Conservation (phyloP, 1,139 yeast genomes). For the Blastobotrys illinoisensis region DNA sequence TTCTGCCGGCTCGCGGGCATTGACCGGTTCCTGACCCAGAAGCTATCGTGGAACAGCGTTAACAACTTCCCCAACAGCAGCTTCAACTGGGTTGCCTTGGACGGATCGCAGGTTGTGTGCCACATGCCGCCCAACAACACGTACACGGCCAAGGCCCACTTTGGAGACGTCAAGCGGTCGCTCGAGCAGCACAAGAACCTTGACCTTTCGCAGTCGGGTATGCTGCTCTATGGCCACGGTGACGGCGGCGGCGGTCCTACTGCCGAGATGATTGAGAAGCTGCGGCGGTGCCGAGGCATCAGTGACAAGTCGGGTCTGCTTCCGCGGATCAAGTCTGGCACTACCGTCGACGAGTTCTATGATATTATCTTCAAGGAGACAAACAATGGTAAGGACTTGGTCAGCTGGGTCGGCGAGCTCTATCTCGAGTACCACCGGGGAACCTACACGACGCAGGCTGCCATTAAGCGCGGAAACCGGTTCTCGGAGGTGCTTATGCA, state of each 20-base stretch:
- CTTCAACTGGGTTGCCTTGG: slow-evolving; percentile 92
- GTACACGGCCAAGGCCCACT: slow-evolving; percentile 86
- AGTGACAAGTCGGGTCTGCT: slow-evolving; percentile 71
- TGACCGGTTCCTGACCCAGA: slow-evolving; percentile 82
- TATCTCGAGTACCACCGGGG: slow-evolving; percentile 96
- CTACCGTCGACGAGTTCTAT: slow-evolving; percentile 73
- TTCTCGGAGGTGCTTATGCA: slow-evolving; percentile 71
- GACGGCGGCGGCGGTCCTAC: slow-evolving; percentile 99
- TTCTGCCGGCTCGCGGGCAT: slow-evolving; percentile 80
- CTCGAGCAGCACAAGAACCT: slow-evolving; percentile 76
- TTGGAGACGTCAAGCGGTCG: slow-evolving; percentile 85
- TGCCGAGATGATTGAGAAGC: slow-evolving; percentile 85
- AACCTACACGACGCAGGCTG: slow-evolving; percentile 90
- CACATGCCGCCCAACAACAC: slow-evolving; percentile 99
- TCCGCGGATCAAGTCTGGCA: slow-evolving; percentile 76
- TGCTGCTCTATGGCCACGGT: slow-evolving; percentile 84
- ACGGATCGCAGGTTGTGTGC: slow-evolving; percentile 85
- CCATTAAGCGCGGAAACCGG: slow-evolving; percentile 76
- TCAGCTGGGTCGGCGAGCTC: slow-evolving; percentile 89
- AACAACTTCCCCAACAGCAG: slow-evolving; percentile 84
- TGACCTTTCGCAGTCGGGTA: slow-evolving; percentile 66
- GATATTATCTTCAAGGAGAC: slow-evolving; percentile 59
- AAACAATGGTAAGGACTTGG: slow-evolving; percentile 59
- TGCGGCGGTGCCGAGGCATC: slow-evolving; percentile 85
- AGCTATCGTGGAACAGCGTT: slow-evolving; percentile 92